These are phyloP conservation scores for Tuber calosporum DNA, from an alignment of 495 filamentous ascomycete genomes.

Conservation along the genomic window DNA sequence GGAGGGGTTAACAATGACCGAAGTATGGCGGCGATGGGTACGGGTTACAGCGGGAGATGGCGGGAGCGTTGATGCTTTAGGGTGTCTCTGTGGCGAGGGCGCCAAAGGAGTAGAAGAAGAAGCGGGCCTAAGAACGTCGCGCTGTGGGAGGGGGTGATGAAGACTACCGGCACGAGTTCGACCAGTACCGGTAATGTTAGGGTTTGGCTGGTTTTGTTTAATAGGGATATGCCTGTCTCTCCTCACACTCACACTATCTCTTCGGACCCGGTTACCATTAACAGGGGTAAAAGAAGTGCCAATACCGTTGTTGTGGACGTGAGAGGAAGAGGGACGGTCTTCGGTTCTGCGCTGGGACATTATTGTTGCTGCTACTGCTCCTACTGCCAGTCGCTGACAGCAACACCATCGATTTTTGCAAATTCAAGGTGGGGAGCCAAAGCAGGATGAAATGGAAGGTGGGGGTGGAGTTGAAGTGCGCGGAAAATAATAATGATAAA, in stretches of 20 bases:
- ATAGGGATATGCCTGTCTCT: conserved; percentile 13
- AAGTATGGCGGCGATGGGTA: conserved; percentile 27
- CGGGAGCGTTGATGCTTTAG: not conserved
- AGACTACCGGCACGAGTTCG: conserved; percentile 22
- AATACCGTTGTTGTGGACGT: not conserved
- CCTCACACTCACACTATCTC: conserved; percentile 9
- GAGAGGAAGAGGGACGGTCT: conserved; percentile 22
- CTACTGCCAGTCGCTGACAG: conserved; percentile 11
- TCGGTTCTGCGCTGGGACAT: conserved; percentile 35
- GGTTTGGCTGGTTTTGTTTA: not conserved
- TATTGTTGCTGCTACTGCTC: conserved; percentile 7
- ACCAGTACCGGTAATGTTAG: conserved; percentile 1
- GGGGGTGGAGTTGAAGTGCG: not conserved
- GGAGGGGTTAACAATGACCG: conserved; percentile 12
- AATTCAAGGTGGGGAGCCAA: not conserved
- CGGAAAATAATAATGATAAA: not conserved
- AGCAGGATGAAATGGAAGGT: not conserved
- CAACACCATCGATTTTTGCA: conserved; percentile 17
- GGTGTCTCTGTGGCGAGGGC: conserved; percentile 11
- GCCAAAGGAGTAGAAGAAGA: conserved; percentile 18
- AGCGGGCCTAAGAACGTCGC: conserved; percentile 14
- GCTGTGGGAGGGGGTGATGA: conserved; percentile 9
- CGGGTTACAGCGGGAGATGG: conserved; percentile 13
- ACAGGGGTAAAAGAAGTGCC: not conserved
- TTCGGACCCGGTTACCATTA: conserved; percentile 9